phyloP scores from a whole-genome alignment of 352 stramenopile species.

The Plasmopara muralis region DNA sequence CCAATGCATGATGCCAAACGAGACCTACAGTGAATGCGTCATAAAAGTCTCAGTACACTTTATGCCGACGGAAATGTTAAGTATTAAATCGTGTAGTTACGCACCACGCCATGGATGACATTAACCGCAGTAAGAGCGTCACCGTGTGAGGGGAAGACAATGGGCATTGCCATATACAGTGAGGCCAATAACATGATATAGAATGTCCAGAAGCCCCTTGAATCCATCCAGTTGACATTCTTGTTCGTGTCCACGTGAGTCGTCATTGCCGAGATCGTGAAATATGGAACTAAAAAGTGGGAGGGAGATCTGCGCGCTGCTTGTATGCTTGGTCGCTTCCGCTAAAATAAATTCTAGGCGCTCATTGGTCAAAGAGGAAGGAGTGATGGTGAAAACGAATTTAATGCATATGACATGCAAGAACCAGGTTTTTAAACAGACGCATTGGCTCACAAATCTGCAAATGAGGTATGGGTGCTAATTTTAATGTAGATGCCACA shows the following conservation, averaged over 20 bases:
- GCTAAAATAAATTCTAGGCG: not conserved
- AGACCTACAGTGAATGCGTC: conserved; percentile 40
- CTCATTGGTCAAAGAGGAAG: not conserved
- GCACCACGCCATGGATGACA: conserved; percentile 82
- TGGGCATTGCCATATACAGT: conserved; percentile 75
- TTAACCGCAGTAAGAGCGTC: conserved; percentile 78
- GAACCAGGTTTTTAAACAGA: no score
- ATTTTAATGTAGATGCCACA: no score
- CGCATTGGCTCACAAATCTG: no score
- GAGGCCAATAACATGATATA: conserved; percentile 73
- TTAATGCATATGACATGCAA: no score
- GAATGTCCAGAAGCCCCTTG: conserved; percentile 82
- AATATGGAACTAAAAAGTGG: no score
- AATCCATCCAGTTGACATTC: conserved; percentile 90
- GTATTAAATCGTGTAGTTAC: conserved; percentile 6
- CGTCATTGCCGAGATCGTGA: conserved; percentile 15
- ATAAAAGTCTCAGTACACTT: conserved; percentile 10
- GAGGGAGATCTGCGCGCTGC: not conserved
- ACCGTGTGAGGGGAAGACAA: conserved; percentile 52
- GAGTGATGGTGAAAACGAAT: not conserved
- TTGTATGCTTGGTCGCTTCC: not conserved
- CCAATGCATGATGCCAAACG: conserved; percentile 93
- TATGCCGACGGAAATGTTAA: not conserved
- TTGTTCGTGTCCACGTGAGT: conserved; percentile 75
- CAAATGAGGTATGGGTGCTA: no score